Base-by-base conservation (phyloP, 805 yeast species). In the Starmerella davenportii region DNA sequence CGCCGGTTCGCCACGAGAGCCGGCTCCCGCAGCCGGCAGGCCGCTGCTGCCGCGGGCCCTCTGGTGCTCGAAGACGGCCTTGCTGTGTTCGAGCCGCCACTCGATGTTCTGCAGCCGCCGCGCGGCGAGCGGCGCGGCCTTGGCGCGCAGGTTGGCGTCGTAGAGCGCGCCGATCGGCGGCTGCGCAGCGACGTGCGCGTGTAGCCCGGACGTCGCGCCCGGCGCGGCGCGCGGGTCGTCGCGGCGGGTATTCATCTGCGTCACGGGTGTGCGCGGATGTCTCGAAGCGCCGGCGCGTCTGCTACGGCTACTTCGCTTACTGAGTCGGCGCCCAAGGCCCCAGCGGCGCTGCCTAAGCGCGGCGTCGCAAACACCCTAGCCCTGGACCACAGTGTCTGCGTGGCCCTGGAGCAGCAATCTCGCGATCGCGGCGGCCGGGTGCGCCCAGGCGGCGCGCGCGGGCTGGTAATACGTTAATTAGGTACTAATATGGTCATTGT, bases 71-170 rank as follows among this genome's bases (percentile, higher is more conserved):
- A 18, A 5, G 8, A 40, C 25, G n/a, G 25, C 28, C 11, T 28
- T 30, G 17, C 43, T 34, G 29, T 44, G 44, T 14, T 38, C 35
- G n/a, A 39, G 31, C 13, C 47, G 41, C 47, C 47, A 44, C 24
- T 36, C 36, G 38, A 41, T 39, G 34, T 44, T 44, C 21, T 31
- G 19, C 14, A 44, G 29, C 21, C 47, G 28, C 23, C 20, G 30
- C 5, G 14, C 31, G 17, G 16, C 16, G 14, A 37, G 23, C 15
- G 17, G 16, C 9, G 15, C 5, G 20, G 28, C 34, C 30, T 34
- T 30, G 14, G 28, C 19, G 17, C 34, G 16, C 20, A 29, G 19
- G 4, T 40, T 20, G 8, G 21, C 38, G n/a, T 33, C 36, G 41
- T 39, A 39, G 20, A 39, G 30, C n/a, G 34, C 38, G 34, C 39